Evolutionary conservation across 495 filamentous ascomycete species (phyloP).

Genomic region (Peziza echinospora): DNA sequence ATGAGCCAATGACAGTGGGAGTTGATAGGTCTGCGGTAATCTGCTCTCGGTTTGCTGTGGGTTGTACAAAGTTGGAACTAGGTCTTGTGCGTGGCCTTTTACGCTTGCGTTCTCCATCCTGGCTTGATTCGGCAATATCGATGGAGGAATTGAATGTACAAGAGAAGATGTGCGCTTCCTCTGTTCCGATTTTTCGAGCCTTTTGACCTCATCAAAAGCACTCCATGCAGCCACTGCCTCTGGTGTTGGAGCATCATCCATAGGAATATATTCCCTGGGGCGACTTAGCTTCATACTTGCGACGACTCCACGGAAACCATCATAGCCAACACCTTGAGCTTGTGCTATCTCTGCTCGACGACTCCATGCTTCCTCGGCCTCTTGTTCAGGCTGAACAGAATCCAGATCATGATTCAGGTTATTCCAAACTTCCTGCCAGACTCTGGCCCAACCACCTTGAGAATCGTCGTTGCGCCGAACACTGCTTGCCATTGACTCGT

Average conservation of each 20-base stretch:
- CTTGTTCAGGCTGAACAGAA: neutral
- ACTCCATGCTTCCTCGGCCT: neutral
- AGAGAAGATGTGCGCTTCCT: neutral
- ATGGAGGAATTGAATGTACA: neutral
- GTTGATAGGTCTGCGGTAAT: too few species aligned
- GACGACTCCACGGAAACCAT: constrained; percentile 37
- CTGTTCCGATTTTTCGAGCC: constrained; percentile 29
- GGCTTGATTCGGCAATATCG: neutral
- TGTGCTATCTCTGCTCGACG: neutral
- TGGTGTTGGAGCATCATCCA: constrained; percentile 41
- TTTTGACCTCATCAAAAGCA: constrained; percentile 61
- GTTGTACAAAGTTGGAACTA: neutral
- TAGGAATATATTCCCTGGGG: constrained; percentile 21
- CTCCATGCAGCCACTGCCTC: constrained; percentile 79
- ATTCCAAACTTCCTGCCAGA: constrained; percentile 46
- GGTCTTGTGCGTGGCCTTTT: neutral
- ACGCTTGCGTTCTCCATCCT: neutral
- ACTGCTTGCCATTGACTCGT: constrained; percentile 2
- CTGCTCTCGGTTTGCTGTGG: neutral
- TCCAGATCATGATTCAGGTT: constrained; percentile 8
- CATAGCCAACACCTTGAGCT: constrained; percentile 35
- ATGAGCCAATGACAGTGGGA: neutral
- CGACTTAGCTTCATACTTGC: constrained; percentile 14
- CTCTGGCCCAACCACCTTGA: constrained; percentile 36
- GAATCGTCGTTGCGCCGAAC: constrained; percentile 19